Evolutionary conservation across 345 rosid genomes (phyloP).

Genomic region (Corchorus capsularis): DNA sequence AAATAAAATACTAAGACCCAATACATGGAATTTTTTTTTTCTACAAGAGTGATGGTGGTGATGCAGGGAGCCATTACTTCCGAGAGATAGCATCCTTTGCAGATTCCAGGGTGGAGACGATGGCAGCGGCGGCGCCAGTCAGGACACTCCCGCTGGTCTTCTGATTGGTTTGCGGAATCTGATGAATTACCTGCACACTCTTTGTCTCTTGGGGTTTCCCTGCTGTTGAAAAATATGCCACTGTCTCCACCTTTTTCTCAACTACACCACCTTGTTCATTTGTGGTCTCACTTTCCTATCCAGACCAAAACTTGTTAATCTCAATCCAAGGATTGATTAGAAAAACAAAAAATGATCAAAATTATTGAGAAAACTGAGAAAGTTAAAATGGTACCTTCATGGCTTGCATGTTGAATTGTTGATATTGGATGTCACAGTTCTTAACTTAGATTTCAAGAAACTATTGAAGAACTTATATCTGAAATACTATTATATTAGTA

Average conservation of each 20-base stretch:
- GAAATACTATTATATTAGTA: not conserved
- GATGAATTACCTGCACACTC: slow-evolving; percentile 54
- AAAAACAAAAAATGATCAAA: not conserved
- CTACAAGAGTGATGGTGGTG: not conserved
- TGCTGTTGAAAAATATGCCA: slow-evolving; percentile 48
- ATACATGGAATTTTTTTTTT: not conserved
- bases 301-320: not conserved
- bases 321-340: not conserved
- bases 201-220: slow-evolving; percentile 51
- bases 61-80: not conserved
- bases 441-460: not conserved
- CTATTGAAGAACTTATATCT: not conserved
- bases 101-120: slow-evolving; percentile 49
- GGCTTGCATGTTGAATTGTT: slow-evolving; percentile 17
- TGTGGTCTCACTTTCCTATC: slow-evolving; percentile 32
- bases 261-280: slow-evolving; percentile 34
- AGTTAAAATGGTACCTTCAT: slow-evolving; percentile 25
- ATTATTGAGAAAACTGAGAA: not conserved
- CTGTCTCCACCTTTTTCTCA: slow-evolving; percentile 47
- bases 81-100: slow-evolving; percentile 53
- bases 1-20: not conserved
- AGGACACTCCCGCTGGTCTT: slow-evolving; percentile 63
- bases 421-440: slow-evolving; percentile 26
- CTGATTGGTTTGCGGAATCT: slow-evolving; percentile 28
- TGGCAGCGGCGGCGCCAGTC: slow-evolving; percentile 63